Evolutionary conservation across 2,329 filamentous ascomycete genomes (phyloP).

Genomic region (Botrytis deweyae): DNA sequence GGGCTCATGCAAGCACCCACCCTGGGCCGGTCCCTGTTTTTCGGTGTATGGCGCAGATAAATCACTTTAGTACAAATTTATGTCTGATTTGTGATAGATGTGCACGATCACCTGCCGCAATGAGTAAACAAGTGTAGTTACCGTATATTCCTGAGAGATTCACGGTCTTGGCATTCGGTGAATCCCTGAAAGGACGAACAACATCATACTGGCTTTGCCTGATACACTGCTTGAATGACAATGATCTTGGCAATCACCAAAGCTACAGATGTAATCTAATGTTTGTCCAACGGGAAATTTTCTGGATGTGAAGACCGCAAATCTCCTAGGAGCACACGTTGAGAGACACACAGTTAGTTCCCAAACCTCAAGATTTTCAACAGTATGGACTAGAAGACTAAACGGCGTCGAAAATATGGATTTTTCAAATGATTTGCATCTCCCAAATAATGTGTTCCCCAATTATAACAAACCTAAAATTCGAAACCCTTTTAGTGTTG

Average conservation of each 20-base stretch:
- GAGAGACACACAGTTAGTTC: background rate
- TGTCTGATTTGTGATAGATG: background rate
- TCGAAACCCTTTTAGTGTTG: background rate
- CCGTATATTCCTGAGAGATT: background rate
- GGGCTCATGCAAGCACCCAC: background rate
- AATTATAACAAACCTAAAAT: background rate
- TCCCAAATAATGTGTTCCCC: fast-evolving
- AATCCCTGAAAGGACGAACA: background rate
- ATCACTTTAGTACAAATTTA: background rate
- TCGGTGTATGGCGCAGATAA: background rate
- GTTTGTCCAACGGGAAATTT: background rate
- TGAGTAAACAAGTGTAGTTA: background rate
- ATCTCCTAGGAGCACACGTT: background rate
- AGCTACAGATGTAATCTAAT: background rate
- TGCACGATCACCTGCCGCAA: background rate
- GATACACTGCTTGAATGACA: background rate
- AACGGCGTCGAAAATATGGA: background rate
- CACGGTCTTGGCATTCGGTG: background rate
- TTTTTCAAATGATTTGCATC: background rate
- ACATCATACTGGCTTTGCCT: background rate
- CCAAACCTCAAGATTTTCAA: background rate
- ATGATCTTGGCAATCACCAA: background rate
- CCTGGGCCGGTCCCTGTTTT: no score
- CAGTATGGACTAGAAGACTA: background rate
- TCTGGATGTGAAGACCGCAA: background rate